Conservation (phyloP, 179 eudicot genomes). For the Spinacia oleracea region DNA sequence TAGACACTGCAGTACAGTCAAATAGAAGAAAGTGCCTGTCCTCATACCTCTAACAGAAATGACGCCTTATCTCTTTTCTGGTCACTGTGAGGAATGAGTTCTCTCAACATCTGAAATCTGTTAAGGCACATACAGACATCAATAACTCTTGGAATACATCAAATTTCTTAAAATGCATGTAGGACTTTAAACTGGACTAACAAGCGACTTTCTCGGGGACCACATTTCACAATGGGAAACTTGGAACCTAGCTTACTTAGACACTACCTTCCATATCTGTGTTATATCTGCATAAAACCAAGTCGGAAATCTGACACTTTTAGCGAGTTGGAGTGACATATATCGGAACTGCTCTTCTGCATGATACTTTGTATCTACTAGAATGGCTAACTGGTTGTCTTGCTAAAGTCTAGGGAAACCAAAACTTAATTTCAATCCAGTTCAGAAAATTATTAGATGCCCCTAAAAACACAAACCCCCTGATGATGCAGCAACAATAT, state of each 20-base stretch:
- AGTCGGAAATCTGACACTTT: not conserved
- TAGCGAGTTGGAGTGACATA: not conserved
- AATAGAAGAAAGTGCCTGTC: slow-evolving; percentile 2
- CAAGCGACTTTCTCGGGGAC: not conserved
- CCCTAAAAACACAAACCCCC: not conserved
- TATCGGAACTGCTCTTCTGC: not conserved
- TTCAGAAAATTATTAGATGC: not conserved
- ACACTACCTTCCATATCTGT: not conserved
- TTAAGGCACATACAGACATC: slow-evolving; percentile 25
- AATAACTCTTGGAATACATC: slow-evolving; percentile 3
- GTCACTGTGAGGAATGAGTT: slow-evolving; percentile 85
- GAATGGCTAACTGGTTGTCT: not conserved
- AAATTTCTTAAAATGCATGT: not conserved
- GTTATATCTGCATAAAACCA: not conserved
- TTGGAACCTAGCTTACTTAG: not conserved
- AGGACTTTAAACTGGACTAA: not conserved
- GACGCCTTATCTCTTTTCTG: slow-evolving; percentile 98
- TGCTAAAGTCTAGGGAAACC: not conserved
- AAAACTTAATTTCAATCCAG: not conserved
- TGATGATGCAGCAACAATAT: not conserved
- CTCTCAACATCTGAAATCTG: slow-evolving; percentile 96
- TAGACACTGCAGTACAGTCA: not conserved
- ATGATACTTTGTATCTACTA: not conserved
- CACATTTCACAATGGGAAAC: not conserved
- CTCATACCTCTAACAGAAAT: slow-evolving; percentile 74